A percentile compares a stretch with the other conserved stretches of the same genome.
Conservation (phyloP, 441 rosid genomes). For the Melastoma candidum region DNA sequence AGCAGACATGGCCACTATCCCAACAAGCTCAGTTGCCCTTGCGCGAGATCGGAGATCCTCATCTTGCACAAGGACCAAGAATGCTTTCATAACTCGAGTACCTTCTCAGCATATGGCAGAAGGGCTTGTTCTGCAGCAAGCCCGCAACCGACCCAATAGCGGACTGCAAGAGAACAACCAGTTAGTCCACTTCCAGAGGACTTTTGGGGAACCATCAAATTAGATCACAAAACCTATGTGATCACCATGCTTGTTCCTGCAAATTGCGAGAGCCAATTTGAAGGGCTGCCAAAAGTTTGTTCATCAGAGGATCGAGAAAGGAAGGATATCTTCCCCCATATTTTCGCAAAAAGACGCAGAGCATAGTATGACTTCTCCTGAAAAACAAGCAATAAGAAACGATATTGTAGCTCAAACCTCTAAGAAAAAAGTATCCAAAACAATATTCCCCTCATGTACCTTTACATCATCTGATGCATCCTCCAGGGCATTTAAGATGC, state of each 20-base stretch:
- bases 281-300: conserved; percentile 75
- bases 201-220: no score
- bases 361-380: conserved; percentile 99
- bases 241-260: conserved; percentile 99
- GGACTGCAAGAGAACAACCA: conserved; percentile 45
- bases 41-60: conserved; percentile 96
- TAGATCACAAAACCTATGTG: conserved; percentile 6
- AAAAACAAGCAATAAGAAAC: not conserved
- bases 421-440: not conserved
- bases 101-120: conserved; percentile 90
- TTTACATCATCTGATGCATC: conserved; percentile 96
- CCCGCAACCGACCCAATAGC: conserved; percentile 96
- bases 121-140: conserved; percentile 98
- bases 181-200: no score
- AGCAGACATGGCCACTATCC: conserved; percentile 95
- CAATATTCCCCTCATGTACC: conserved; percentile 30
- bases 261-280: conserved; percentile 78
- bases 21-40: conserved; percentile 98
- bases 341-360: conserved; percentile 98
- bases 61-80: conserved; percentile 87
- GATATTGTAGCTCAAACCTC: not conserved
- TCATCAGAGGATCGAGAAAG: conserved; percentile 89
- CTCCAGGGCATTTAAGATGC: conserved; percentile 85
- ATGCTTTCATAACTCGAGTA: conserved; percentile 79
- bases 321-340: conserved; percentile 95